Base-by-base conservation (phyloP, 345 rosid species). In the Physaria fendleri region DNA sequence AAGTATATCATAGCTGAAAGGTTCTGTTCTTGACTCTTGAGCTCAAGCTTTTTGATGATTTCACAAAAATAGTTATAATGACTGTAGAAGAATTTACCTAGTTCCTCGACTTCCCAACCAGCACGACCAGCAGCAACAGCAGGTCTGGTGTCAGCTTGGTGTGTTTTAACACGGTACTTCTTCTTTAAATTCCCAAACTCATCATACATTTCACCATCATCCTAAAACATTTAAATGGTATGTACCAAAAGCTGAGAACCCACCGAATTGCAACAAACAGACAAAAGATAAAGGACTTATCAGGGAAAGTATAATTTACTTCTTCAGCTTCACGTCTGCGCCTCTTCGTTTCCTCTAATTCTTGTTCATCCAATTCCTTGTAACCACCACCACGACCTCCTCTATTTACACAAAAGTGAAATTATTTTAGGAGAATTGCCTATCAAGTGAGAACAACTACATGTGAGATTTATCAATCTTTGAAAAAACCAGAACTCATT, bases 351-450 rank as follows among this genome's bases (percentile, higher is more conserved):
- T 93, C 99, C 75, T 93, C 99, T 54, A 93, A 38, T 65, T 93
- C 99, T 77, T 93, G 96, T 81, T 93, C 97, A 72, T 93, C 99
- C 56, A 90, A 84, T 76, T 93, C 99, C 65, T 93, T 93, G 74
- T 93, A 93, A 53, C 99, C 99, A 70, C 97, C 99, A 66, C 74
- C 99, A 44, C 97, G 91, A 58, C 99, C 99, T 72, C 99, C 99
- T 75, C 99, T 93, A 65, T 62, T 8, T 44, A 73, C 24, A 40
- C 25, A 47, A 40, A 55, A 29, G 0, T n/a, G n/a, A 38, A 39
- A 28, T 39, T 6, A 5, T 30, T 60, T 51, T 56, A 56, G 51
- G 39, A 24, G 15, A 38, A 16, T 6, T 0, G 10, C 15, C 8
- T 0, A 3, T 21, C 32, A 28, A 39, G 33, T 21, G 20, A 8